Conservation (phyloP, 345 rosid species). For the Populus deltoides region DNA sequence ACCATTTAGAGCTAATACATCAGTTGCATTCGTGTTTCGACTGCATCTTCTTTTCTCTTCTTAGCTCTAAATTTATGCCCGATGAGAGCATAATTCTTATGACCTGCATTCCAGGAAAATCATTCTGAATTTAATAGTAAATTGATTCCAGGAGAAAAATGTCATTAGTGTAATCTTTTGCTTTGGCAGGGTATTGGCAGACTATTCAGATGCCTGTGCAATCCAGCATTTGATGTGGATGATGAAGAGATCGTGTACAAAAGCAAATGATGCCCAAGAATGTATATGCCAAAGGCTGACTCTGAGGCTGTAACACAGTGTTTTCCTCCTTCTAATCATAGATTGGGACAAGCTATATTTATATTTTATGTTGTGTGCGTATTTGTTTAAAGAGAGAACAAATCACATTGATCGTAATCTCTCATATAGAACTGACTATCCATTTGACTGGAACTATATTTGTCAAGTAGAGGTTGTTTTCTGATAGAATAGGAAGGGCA, state of each 20-base stretch:
- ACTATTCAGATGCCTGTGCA: slow-evolving; percentile 94
- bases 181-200: slow-evolving; percentile 77
- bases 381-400: neutral
- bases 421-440: neutral
- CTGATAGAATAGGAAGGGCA: neutral
- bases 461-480: neutral
- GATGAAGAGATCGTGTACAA: slow-evolving; percentile 88
- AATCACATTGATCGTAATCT: neutral
- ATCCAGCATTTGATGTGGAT: slow-evolving; percentile 91
- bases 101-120: neutral
- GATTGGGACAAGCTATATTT: neutral
- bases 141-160: neutral
- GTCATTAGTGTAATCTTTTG: neutral
- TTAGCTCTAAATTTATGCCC: neutral
- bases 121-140: neutral
- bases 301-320: too few relatives aligned
- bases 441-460: neutral
- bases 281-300: neutral
- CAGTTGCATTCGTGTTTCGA: neutral
- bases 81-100: neutral
- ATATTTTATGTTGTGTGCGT: neutral
- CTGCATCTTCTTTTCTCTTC: neutral
- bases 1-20: neutral
- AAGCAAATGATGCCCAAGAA: slow-evolving; percentile 48
- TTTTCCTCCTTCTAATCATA: neutral